These are phyloP conservation scores for Solanum pimpinellifolium DNA, from an alignment of 257 asterid genomes.

Conservation along the genomic window DNA sequence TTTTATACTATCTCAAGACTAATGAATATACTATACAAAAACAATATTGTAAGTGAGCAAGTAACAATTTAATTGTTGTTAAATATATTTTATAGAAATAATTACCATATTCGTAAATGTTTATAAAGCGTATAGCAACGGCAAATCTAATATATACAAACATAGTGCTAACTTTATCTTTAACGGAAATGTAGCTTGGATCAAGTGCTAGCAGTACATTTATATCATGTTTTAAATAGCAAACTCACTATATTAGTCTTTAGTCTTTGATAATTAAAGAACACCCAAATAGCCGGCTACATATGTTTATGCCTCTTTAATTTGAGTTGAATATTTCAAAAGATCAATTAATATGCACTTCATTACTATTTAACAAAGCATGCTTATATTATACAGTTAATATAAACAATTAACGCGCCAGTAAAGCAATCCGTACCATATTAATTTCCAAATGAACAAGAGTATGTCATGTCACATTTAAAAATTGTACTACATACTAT, in stretches of 20 bases:
- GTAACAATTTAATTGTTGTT: rapidly evolving
- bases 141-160: too few species aligned
- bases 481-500: background rate
- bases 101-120: too few species aligned
- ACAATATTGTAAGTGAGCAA: too few species aligned
- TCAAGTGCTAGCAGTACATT: background rate
- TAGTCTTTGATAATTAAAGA: background rate
- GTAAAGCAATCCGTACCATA: background rate
- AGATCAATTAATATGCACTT: background rate
- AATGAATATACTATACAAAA: background rate
- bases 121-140: too few species aligned
- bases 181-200: background rate
- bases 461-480: background rate
- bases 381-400: background rate
- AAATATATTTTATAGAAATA: too few species aligned
- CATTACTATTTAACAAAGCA: background rate
- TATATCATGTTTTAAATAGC: background rate
- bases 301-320: background rate
- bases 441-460: background rate
- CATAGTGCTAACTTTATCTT: background rate
- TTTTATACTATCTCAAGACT: background rate
- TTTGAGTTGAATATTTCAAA: background rate
- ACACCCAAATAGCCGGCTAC: background rate
- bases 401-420: background rate
- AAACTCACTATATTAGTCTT: background rate